phyloP scores from a whole-genome alignment of 2,329 filamentous ascomycete genomes.

The Penicillium expansum region DNA sequence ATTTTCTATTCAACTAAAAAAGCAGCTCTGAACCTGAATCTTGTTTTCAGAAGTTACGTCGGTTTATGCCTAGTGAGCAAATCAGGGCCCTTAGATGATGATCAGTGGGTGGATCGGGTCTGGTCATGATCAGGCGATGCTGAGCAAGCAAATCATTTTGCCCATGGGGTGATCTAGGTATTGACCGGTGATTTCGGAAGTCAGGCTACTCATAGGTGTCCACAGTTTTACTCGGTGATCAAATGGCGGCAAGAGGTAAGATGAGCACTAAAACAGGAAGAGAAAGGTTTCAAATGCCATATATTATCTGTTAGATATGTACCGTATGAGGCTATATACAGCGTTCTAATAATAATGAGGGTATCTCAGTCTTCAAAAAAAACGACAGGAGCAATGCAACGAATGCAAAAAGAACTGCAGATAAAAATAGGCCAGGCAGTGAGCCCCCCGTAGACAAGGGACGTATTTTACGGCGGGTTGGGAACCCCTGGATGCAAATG shows the following conservation, averaged over 20 bases:
- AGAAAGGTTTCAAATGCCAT: neutral
- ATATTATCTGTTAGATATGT: neutral
- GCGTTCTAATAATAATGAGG: neutral
- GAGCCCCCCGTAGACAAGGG: neutral
- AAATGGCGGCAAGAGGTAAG: neutral
- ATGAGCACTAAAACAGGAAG: neutral
- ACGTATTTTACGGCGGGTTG: neutral
- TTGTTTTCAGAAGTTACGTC: neutral
- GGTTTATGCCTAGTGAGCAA: neutral
- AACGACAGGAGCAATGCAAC: neutral
- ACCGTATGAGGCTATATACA: neutral
- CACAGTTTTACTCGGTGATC: neutral
- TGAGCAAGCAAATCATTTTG: neutral
- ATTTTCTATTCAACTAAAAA: neutral
- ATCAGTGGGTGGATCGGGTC: neutral
- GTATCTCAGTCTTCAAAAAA: conserved; percentile 7
- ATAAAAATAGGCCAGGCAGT: neutral
- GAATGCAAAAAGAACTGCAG: conserved; percentile 1
- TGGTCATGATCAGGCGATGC: neutral
- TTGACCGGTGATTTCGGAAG: neutral
- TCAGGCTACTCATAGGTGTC: neutral
- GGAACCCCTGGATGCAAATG: conserved; percentile 4
- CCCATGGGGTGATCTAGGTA: neutral
- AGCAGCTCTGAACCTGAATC: neutral
- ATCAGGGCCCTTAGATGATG: neutral